These are phyloP conservation scores for Pittosporum tobira DNA, from an alignment of 129 eudicot species.

Conservation along the genomic window DNA sequence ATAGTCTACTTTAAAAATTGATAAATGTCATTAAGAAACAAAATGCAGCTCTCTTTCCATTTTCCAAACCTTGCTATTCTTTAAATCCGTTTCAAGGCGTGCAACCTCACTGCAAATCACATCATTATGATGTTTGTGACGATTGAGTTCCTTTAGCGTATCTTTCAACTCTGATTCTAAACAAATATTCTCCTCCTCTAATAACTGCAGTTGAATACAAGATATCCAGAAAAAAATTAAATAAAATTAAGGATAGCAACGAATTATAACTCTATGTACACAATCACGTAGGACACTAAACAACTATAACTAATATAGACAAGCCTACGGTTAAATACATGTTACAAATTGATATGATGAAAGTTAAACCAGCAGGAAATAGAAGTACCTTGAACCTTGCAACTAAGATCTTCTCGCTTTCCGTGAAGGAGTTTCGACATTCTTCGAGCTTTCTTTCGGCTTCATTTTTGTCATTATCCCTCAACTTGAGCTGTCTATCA, in stretches of 20 bases:
- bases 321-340: background rate
- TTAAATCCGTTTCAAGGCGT: slow-evolving; percentile 43
- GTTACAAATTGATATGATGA: background rate
- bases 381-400: slow-evolving; percentile 78
- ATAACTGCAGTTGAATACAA: slow-evolving; percentile 34
- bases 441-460: slow-evolving; percentile 52
- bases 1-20: background rate
- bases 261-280: slow-evolving; percentile 4
- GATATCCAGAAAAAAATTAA: slow-evolving; percentile 7
- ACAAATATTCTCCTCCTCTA: slow-evolving; percentile 68
- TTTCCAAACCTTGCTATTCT: slow-evolving; percentile 48
- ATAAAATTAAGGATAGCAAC: slow-evolving; percentile 3
- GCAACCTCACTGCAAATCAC: slow-evolving; percentile 50
- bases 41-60: background rate
- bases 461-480: slow-evolving; percentile 46
- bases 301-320: no score
- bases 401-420: slow-evolving; percentile 49
- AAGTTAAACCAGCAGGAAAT: slow-evolving; percentile 14
- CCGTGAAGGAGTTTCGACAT: slow-evolving; percentile 46
- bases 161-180: slow-evolving; percentile 45
- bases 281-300: no score
- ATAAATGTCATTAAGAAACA: background rate
- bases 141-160: slow-evolving; percentile 38
- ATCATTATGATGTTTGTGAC: slow-evolving; percentile 51
- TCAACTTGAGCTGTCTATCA: slow-evolving; percentile 75